Evolutionary conservation across 345 rosid genomes (phyloP).

Genomic region (Microthlaspi erraticum): DNA sequence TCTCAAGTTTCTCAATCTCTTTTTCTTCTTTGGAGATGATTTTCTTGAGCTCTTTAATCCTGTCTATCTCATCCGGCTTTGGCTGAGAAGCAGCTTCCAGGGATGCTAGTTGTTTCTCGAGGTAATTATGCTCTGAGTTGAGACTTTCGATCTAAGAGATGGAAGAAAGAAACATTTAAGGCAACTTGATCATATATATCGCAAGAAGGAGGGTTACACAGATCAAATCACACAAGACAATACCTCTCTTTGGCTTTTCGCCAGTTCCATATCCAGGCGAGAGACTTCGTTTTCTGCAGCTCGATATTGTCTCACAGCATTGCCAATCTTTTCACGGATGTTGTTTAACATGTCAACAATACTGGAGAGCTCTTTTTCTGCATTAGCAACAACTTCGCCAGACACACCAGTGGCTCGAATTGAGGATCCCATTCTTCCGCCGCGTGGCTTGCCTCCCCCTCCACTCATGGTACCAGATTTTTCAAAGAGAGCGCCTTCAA

Average conservation of each 20-base stretch:
- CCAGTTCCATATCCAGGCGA: slow-evolving; percentile 80
- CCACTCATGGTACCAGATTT: slow-evolving; percentile 99
- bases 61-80: slow-evolving; percentile 69
- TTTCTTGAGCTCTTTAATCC: slow-evolving; percentile 67
- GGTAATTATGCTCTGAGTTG: slow-evolving; percentile 68
- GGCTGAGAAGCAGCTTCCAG: slow-evolving; percentile 84
- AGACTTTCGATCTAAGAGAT: slow-evolving; percentile 74
- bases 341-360: slow-evolving; percentile 59
- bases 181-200: slow-evolving; percentile 28
- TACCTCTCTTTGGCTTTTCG: slow-evolving; percentile 92
- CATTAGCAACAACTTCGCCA: slow-evolving; percentile 64
- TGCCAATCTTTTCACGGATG: slow-evolving; percentile 63
- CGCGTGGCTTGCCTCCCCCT: slow-evolving; percentile 94
- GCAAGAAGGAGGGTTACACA: slow-evolving; percentile 1
- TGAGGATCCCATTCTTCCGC: slow-evolving; percentile 97
- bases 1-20: slow-evolving; percentile 67
- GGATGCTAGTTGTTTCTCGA: slow-evolving; percentile 78
- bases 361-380: slow-evolving; percentile 73
- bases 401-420: slow-evolving; percentile 81
- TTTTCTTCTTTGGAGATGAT: slow-evolving; percentile 65
- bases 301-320: slow-evolving; percentile 69
- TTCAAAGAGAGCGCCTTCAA: slow-evolving; percentile 95
- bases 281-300: slow-evolving; percentile 68
- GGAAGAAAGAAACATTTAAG: slow-evolving; percentile 21
- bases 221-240: not conserved